Percentiles rank a stretch among this genome's conserved stretches.
Conservation (phyloP, 345 rosid species). For the Aethionema arabicum region DNA sequence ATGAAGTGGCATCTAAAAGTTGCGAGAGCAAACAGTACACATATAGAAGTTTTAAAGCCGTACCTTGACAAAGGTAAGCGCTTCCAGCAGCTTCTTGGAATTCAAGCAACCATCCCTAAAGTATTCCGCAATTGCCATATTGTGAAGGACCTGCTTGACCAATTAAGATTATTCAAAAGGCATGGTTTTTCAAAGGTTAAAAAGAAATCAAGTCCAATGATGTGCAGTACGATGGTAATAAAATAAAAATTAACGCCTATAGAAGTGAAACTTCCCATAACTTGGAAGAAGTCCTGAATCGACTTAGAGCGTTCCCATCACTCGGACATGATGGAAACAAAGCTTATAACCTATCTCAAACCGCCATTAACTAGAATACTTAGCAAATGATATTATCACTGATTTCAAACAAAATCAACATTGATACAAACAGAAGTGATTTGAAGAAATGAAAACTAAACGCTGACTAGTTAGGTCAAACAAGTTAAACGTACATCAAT, state of each 20-base stretch:
- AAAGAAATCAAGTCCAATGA: neutral
- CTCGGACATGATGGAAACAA: neutral
- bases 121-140: conserved; percentile 79
- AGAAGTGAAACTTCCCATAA: neutral
- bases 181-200: neutral
- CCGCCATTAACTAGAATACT: neutral
- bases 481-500: conserved; percentile 1
- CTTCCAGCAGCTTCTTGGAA: conserved; percentile 69
- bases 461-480: conserved; percentile 26
- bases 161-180: conserved; percentile 20
- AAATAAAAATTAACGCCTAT: neutral
- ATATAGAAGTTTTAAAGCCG: neutral
- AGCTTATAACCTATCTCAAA: neutral
- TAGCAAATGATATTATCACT: neutral
- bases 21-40: neutral
- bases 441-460: conserved; percentile 5
- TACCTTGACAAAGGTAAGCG: conserved; percentile 76
- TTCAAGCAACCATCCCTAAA: conserved; percentile 71
- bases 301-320: neutral
- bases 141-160: conserved; percentile 72
- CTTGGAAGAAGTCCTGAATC: neutral
- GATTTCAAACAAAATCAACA: neutral
- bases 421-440: neutral
- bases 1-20: neutral
- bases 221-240: conserved; percentile 1